A percentile compares a stretch with the other conserved stretches of the same genome.
Conservation (phyloP, 495 filamentous ascomycete genomes). For the Neurospora sp. region DNA sequence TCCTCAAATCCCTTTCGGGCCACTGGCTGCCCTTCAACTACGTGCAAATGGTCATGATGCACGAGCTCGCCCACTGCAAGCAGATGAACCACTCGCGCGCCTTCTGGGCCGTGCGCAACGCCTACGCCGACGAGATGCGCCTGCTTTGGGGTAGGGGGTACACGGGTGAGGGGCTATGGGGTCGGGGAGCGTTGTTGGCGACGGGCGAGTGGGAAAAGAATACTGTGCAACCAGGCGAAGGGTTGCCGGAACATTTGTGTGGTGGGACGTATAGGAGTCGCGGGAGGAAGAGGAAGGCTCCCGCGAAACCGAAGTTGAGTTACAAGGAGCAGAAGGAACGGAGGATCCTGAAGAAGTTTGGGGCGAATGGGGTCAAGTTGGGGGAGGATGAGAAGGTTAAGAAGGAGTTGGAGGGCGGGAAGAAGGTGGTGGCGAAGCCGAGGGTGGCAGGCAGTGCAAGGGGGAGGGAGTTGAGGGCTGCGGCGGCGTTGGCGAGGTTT, state of each 20-base stretch:
- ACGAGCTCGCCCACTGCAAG: slow-evolving; percentile 68
- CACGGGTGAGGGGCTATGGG: slow-evolving; percentile 72
- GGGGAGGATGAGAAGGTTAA: slow-evolving; percentile 57
- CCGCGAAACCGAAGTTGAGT: slow-evolving; percentile 33
- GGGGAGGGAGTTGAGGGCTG: slow-evolving; percentile 65
- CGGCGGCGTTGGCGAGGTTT: slow-evolving; percentile 66
- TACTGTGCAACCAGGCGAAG: slow-evolving; percentile 37
- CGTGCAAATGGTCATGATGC: slow-evolving; percentile 84
- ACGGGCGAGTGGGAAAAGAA: slow-evolving; percentile 48
- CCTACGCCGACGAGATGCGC: slow-evolving; percentile 54
- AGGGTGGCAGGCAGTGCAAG: slow-evolving; percentile 59
- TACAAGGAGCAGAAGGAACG: slow-evolving; percentile 57
- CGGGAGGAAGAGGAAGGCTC: slow-evolving; percentile 39
- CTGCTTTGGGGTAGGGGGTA: slow-evolving; percentile 54
- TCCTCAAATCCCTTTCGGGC: slow-evolving; percentile 53
- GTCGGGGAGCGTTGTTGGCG: slow-evolving; percentile 47
- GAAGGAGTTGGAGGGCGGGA: slow-evolving; percentile 55
- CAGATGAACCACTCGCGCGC: slow-evolving; percentile 71
- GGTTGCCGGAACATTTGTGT: slow-evolving; percentile 55
- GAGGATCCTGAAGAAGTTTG: slow-evolving; percentile 66
- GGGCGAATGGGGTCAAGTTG: slow-evolving; percentile 51
- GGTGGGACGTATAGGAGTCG: slow-evolving; percentile 57
- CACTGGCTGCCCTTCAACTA: slow-evolving; percentile 66
- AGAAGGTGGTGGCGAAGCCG: slow-evolving; percentile 49
- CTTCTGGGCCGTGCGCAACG: slow-evolving; percentile 66